Percentiles rank a stretch among this genome's conserved stretches.
These are phyloP conservation scores for Hypoxylon sp. DNA, from an alignment of 2,329 filamentous ascomycete species.

Conservation along the genomic window DNA sequence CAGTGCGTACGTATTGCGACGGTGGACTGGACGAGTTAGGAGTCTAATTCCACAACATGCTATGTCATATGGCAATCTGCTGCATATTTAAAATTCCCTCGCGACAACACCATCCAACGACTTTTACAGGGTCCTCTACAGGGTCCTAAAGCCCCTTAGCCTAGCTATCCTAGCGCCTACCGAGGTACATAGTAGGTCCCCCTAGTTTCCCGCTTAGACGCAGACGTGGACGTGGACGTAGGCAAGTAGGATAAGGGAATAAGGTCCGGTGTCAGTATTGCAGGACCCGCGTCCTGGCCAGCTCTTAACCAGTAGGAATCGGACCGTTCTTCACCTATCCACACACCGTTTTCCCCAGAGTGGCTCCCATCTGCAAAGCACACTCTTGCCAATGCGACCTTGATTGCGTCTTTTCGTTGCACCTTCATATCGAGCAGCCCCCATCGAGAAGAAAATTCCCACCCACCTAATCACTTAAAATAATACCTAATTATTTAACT, in stretches of 20 bases:
- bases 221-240: conserved; percentile 7
- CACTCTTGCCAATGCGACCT: conserved; percentile 39
- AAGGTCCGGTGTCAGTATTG: conserved; percentile 37
- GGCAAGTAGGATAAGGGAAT: conserved; percentile 21
- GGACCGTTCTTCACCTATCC: conserved; percentile 38
- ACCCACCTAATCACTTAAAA: too few species aligned
- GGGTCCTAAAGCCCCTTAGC: neutral
- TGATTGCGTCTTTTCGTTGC: conserved; percentile 31
- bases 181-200: too few species aligned
- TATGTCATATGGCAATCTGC: conserved; percentile 29
- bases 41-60: conserved; percentile 23
- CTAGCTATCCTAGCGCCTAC: too few species aligned
- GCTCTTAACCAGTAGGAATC: conserved; percentile 40
- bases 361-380: conserved; percentile 40
- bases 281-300: conserved; percentile 34
- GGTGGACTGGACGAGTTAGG: conserved; percentile 21
- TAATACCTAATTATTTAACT: too few species aligned
- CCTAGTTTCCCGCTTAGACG: neutral
- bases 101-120: conserved; percentile 31
- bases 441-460: too few species aligned
- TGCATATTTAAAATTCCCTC: conserved; percentile 23
- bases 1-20: conserved; percentile 17
- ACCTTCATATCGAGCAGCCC: conserved; percentile 30
- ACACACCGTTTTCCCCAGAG: conserved; percentile 42
- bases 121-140: too few species aligned